These are phyloP conservation scores for Amanita rimosa DNA, from an alignment of 768 basidiomycete species.

Conservation along the genomic window DNA sequence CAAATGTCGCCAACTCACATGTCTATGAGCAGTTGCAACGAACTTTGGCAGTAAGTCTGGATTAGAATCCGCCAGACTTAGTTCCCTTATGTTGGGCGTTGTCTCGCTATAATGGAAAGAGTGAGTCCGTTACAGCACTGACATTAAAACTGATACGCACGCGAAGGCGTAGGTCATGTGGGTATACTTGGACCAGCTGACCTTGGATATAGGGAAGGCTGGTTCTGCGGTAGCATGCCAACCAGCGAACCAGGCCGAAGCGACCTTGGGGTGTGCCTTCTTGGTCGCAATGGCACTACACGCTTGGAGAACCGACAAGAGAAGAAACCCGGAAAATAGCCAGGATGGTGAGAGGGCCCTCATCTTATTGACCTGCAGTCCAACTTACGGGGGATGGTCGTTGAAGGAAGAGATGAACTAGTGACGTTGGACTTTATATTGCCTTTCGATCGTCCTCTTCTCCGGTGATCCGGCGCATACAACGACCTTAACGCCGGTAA, in stretches of 20 bases:
- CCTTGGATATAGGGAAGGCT: constrained; percentile 36
- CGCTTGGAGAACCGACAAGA: not conserved
- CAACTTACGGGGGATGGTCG: no score
- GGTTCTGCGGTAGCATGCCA: constrained; percentile 36
- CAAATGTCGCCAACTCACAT: constrained; percentile 18
- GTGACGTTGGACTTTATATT: no score
- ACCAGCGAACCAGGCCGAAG: constrained; percentile 59
- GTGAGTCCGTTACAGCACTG: not conserved
- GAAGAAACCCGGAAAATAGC: not conserved
- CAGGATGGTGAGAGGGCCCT: not conserved
- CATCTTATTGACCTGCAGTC: not conserved
- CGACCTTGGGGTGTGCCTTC: constrained; percentile 16
- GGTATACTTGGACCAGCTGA: constrained; percentile 62
- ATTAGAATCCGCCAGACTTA: constrained; percentile 33
- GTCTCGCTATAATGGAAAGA: constrained; percentile 19
- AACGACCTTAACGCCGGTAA: no score
- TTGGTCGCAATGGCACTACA: not conserved
- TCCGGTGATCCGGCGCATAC: no score
- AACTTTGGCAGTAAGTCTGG: constrained; percentile 42
- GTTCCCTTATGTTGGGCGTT: constrained; percentile 20
- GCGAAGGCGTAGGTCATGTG: constrained; percentile 63
- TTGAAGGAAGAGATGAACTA: no score
- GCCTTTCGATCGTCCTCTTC: no score
- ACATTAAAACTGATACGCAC: constrained; percentile 25
- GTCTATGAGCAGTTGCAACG: constrained; percentile 32